These are phyloP conservation scores for Fraxinus dipetala DNA, from an alignment of 305 asterid species.

Conservation along the genomic window DNA sequence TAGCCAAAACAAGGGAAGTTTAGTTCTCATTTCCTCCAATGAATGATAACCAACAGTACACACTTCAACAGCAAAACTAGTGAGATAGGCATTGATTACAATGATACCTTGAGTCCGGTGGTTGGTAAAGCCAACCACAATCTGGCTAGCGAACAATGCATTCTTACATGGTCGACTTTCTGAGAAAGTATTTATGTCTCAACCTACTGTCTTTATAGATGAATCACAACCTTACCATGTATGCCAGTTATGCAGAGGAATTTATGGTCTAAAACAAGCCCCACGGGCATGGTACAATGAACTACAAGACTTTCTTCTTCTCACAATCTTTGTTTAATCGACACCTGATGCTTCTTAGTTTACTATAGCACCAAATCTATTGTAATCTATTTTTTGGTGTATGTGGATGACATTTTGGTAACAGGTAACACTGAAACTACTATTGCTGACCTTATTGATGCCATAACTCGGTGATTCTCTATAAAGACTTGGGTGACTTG, in stretches of 20 bases:
- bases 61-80: neutral
- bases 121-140: neutral
- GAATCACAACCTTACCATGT: neutral
- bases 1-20: neutral
- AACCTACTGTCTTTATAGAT: neutral
- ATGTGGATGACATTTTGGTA: neutral
- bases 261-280: neutral
- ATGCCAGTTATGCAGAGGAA: neutral
- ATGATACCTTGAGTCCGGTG: neutral
- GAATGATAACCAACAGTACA: neutral
- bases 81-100: neutral
- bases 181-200: neutral
- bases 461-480: neutral
- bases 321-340: neutral
- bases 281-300: neutral
- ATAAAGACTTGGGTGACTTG: neutral
- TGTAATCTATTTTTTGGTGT: neutral
- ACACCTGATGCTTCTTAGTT: neutral
- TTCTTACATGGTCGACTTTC: neutral
- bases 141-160: neutral
- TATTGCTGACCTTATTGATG: neutral
- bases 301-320: neutral
- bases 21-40: neutral
- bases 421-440: neutral
- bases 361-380: neutral